Conservation (phyloP, 805 yeast genomes). For the Cyberlindnera amylophila region DNA sequence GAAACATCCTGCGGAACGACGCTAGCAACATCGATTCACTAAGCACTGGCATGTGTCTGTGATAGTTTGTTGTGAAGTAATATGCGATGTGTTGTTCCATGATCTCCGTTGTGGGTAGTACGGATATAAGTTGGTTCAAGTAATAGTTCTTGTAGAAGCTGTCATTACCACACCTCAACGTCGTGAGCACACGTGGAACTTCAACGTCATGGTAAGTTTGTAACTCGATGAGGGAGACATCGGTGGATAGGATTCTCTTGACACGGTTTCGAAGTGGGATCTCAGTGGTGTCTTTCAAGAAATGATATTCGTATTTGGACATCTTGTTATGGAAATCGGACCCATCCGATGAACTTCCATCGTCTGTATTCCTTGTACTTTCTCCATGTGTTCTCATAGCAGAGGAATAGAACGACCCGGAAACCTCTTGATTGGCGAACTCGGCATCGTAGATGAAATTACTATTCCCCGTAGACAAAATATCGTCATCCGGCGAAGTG, state of each 20-base stretch:
- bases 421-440: conserved; percentile 4
- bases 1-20: conserved; percentile 14
- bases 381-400: conserved; percentile 1
- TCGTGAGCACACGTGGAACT: conserved; percentile 10
- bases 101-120: conserved; percentile 11
- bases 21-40: conserved; percentile 4
- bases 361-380: not conserved
- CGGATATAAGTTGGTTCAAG: conserved; percentile 6
- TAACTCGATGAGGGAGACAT: conserved; percentile 2
- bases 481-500: conserved; percentile 10
- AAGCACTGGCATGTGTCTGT: conserved; percentile 16
- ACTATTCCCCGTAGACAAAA: conserved; percentile 5
- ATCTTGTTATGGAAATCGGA: not conserved
- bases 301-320: conserved; percentile 15
- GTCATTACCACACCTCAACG: conserved; percentile 12
- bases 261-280: conserved; percentile 15
- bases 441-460: conserved; percentile 8
- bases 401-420: conserved; percentile 4
- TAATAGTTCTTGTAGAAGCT: conserved; percentile 11
- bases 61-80: conserved; percentile 17
- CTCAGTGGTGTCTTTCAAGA: conserved; percentile 19
- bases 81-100: conserved; percentile 15
- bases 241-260: conserved; percentile 10
- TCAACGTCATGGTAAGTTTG: conserved; percentile 13
- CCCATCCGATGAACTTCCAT: not conserved